phyloP scores from a whole-genome alignment of 2,329 filamentous ascomycete species.

The Emergomyces orientalis region DNA sequence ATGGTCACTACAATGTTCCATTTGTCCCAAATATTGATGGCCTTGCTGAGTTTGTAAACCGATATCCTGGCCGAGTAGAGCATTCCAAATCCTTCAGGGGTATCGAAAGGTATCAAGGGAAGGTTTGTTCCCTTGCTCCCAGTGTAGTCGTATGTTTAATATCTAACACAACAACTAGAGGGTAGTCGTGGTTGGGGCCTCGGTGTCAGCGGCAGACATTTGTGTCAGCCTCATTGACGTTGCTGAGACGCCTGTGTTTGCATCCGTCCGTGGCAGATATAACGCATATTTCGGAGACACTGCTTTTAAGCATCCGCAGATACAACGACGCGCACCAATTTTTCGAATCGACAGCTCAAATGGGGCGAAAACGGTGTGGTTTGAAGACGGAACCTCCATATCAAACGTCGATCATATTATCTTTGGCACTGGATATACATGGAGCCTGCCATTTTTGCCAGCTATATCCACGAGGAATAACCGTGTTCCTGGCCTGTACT shows the following conservation, averaged over 20 bases:
- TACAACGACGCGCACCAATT: constrained; percentile 39
- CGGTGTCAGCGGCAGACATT: constrained; percentile 75
- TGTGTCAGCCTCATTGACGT: constrained; percentile 59
- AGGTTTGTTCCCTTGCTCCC: constrained; percentile 18
- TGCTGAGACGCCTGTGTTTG: constrained; percentile 50
- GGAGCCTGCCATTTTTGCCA: constrained; percentile 63
- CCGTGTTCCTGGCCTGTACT: constrained; percentile 61
- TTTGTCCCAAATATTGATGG: constrained; percentile 55
- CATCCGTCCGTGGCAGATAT: constrained; percentile 49
- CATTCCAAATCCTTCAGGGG: constrained; percentile 74
- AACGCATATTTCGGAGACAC: constrained; percentile 34
- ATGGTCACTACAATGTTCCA: constrained; percentile 62
- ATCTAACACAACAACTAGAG: constrained; percentile 44
- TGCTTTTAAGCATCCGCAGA: constrained; percentile 49
- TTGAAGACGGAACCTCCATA: constrained; percentile 57
- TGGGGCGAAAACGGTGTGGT: constrained; percentile 49
- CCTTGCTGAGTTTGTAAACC: constrained; percentile 49
- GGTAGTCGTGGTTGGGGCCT: constrained; percentile 74
- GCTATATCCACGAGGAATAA: constrained; percentile 51
- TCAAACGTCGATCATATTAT: constrained; percentile 62
- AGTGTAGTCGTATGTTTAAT: neutral
- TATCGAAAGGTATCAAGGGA: constrained; percentile 48
- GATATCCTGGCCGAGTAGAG: constrained; percentile 51
- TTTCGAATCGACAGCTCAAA: constrained; percentile 37
- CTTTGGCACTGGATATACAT: constrained; percentile 85